These are phyloP conservation scores for Saturnispora quitensis DNA, from an alignment of 805 yeast species.

Conservation along the genomic window DNA sequence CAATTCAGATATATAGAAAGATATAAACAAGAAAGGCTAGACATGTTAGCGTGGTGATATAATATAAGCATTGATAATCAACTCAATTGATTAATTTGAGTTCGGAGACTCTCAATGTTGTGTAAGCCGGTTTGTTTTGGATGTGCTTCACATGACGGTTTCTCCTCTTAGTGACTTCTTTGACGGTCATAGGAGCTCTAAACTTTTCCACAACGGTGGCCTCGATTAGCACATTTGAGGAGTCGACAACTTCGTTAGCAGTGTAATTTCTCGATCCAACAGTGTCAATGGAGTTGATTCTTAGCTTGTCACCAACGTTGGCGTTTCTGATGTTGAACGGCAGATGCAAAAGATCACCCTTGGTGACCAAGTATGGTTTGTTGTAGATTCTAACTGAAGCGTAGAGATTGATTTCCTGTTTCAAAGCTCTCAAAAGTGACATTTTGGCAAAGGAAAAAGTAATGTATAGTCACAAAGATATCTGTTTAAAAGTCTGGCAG, in stretches of 20 bases:
- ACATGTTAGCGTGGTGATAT: not conserved
- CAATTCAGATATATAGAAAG: not conserved
- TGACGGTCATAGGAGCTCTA: constrained; percentile 63
- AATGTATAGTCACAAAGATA: no score
- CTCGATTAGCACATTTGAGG: constrained; percentile 46
- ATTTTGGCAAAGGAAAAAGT: not conserved
- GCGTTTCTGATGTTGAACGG: constrained; percentile 74
- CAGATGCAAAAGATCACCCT: constrained; percentile 75
- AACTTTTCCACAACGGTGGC: constrained; percentile 86
- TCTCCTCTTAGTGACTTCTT: constrained; percentile 72
- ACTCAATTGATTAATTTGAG: not conserved
- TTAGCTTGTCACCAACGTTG: constrained; percentile 73
- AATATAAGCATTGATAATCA: not conserved
- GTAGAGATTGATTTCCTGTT: constrained; percentile 58
- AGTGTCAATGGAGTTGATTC: constrained; percentile 65
- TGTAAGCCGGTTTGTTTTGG: constrained; percentile 59
- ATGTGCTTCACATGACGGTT: constrained; percentile 64
- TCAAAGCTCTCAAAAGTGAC: constrained; percentile 29
- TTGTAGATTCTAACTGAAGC: constrained; percentile 77
- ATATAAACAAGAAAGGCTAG: not conserved
- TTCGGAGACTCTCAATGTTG: constrained; percentile 70
- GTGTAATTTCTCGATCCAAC: constrained; percentile 83
- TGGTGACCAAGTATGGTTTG: constrained; percentile 80
- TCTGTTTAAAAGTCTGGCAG: not conserved
- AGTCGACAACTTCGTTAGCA: constrained; percentile 47